Evolutionary conservation across 1,284 basidiomycete species (phyloP), one percentile per base, ranked within the genome.

Genomic region (Ganoderma leucocontextum): DNA sequence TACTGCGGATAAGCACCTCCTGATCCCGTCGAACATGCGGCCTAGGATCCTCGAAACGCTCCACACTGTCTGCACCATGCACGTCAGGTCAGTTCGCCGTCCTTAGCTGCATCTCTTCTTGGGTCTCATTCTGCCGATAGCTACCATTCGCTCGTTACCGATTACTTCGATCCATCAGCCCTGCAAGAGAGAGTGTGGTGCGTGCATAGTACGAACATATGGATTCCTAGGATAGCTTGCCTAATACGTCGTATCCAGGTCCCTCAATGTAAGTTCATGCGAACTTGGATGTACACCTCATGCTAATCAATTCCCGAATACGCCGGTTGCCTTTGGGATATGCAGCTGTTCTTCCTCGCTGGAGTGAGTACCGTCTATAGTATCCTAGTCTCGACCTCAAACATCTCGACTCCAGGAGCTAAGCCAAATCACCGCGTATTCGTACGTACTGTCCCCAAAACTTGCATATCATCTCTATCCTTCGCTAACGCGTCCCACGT

Each of bases 101-200:
- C 15, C 52, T 33, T 15, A 1, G 13, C 29, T 5, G 33, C 29
- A 12, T 8, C 15, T 19, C 29, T 3, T 8, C 17, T 22, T 7
- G 4, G 7, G 5, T 55, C 33, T 55, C 13, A 60, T 42, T 9
- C 4, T 6, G 9, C 1, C 1, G 4, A 6, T 41, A 44, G 59
- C 41, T 60, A 60, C 25, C 22, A 60, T 33, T 33, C 7, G 4
- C 59, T 60, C 29, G 59, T 60, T 4, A 41, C 59, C 13, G 44
- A 42, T 41, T 60, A 41, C 15, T 42, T 44, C 59, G 19, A 41
- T 5, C 41, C 59, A 2, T 2, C 15, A 41, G 9, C 17, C 10
- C 59, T 60, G 3, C 5, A 9, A 12, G 7, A 33, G 5, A 25
- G 39, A 4, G 5, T 41, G 3, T 60, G 59, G 59, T 60, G 33